These are phyloP conservation scores for Amanita polypyramis DNA, from an alignment of 768 basidiomycete species.

Conservation along the genomic window DNA sequence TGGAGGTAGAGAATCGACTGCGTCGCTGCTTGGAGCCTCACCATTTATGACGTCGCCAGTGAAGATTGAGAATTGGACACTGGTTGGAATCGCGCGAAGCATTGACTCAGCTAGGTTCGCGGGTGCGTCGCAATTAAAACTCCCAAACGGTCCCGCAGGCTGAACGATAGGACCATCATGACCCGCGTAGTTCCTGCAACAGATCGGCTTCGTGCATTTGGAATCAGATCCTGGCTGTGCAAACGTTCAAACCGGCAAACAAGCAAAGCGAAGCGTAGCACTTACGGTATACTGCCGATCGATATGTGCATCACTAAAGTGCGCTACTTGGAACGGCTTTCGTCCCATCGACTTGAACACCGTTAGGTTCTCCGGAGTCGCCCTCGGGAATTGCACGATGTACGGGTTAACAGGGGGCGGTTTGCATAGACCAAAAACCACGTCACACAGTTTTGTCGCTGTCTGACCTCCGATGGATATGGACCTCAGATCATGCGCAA, in stretches of 20 bases:
- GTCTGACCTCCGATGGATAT: slow-evolving; percentile 37
- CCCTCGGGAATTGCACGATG: slow-evolving; percentile 34
- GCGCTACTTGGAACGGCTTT: slow-evolving; percentile 42
- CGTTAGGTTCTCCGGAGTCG: slow-evolving; percentile 25
- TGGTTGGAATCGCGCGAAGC: slow-evolving; percentile 31
- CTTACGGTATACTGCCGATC: slow-evolving; percentile 44
- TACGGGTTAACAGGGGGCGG: slow-evolving; percentile 33
- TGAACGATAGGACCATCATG: slow-evolving; percentile 22
- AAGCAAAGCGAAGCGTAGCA: background rate
- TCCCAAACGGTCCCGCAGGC: slow-evolving; percentile 41
- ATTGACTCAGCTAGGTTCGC: slow-evolving; percentile 36
- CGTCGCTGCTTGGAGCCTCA: slow-evolving; percentile 9
- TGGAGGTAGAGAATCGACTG: background rate
- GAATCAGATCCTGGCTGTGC: slow-evolving; percentile 39
- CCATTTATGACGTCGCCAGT: slow-evolving; percentile 60
- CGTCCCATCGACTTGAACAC: slow-evolving; percentile 25
- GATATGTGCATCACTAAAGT: slow-evolving; percentile 57
- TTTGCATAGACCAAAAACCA: slow-evolving; percentile 44
- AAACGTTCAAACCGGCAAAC: background rate
- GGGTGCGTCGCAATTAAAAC: slow-evolving; percentile 43
- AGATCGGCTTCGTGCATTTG: slow-evolving; percentile 52
- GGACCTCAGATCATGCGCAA: slow-evolving; percentile 43
- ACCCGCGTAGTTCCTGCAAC: slow-evolving; percentile 43
- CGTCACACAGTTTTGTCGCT: slow-evolving; percentile 44
- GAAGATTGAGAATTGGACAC: slow-evolving; percentile 42